A percentile compares a stretch with the other conserved stretches of the same genome.
These are phyloP conservation scores for Coemansia erecta DNA, from an alignment of 192 early-diverging fungal species.

Conservation along the genomic window DNA sequence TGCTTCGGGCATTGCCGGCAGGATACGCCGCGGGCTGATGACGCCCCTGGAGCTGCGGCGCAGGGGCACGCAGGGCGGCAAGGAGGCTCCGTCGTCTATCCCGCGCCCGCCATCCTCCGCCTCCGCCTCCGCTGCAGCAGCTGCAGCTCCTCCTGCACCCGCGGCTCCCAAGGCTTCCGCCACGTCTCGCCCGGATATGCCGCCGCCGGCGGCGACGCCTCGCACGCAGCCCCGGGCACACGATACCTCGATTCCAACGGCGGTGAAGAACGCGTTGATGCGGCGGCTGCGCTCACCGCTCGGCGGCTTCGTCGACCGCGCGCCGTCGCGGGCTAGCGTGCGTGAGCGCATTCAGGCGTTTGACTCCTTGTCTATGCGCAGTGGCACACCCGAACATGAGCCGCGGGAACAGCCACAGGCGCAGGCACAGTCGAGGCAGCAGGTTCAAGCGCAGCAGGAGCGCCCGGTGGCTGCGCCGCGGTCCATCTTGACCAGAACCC, in stretches of 20 bases:
- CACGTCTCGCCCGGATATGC: slow-evolving; percentile 31
- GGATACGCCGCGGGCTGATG: neutral
- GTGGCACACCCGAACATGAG: too few relatives aligned
- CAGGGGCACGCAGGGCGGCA: neutral
- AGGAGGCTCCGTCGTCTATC: neutral
- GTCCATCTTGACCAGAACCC: neutral
- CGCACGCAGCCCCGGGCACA: neutral
- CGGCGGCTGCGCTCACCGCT: slow-evolving; percentile 38
- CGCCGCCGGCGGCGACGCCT: slow-evolving; percentile 16
- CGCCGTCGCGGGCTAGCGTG: slow-evolving; percentile 26
- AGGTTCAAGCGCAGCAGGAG: too few relatives aligned
- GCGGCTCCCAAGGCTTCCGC: neutral
- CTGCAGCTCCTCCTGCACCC: neutral
- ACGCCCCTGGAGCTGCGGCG: neutral
- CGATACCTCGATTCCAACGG: slow-evolving; percentile 8
- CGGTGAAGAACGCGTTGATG: slow-evolving; percentile 35
- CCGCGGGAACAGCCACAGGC: too few relatives aligned
- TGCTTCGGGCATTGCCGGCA: too few relatives aligned
- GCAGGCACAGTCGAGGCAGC: too few relatives aligned
- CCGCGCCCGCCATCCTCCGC: neutral
- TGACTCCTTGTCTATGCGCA: slow-evolving; percentile 19
- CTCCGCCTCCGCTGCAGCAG: neutral
- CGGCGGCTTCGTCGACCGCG: slow-evolving; percentile 20
- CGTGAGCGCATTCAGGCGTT: slow-evolving; percentile 42
- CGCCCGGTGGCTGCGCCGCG: neutral